A percentile compares a stretch with the other conserved stretches of the same genome.
Evolutionary conservation across 2,329 filamentous ascomycete genomes (phyloP).

Genomic region (Podosphaera aphanis): DNA sequence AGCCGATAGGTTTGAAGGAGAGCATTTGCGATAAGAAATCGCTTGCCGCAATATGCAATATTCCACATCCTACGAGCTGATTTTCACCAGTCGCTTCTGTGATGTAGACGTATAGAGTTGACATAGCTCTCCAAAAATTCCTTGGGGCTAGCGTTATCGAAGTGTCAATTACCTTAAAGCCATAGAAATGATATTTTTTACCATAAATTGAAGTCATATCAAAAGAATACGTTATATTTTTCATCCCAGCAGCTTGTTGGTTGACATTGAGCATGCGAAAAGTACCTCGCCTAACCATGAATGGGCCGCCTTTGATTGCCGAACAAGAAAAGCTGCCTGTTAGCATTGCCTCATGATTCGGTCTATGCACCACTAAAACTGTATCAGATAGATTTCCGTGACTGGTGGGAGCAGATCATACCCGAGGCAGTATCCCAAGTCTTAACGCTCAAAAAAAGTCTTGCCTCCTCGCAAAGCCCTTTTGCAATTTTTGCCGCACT

Average conservation of each 20-base stretch:
- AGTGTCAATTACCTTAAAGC: conserved; percentile 38
- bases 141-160: conserved; percentile 30
- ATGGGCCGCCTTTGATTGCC: conserved; percentile 30
- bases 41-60: conserved; percentile 28
- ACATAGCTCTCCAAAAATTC: conserved; percentile 37
- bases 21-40: conserved; percentile 32
- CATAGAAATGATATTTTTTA: conserved; percentile 31
- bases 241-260: conserved; percentile 28
- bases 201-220: conserved; percentile 32
- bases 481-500: conserved; percentile 27
- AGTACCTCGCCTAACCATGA: conserved; percentile 33
- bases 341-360: conserved; percentile 27
- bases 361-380: conserved; percentile 20
- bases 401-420: conserved; percentile 8
- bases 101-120: conserved; percentile 37
- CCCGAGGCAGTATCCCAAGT: conserved; percentile 26
- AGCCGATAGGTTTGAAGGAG: conserved; percentile 28
- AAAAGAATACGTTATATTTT: conserved; percentile 37
- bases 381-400: neutral
- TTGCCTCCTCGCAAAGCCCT: conserved; percentile 29
- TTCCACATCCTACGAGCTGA: conserved; percentile 31
- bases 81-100: conserved; percentile 15
- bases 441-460: conserved; percentile 35
- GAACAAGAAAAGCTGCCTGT: conserved; percentile 36
- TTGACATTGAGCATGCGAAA: conserved; percentile 34